phyloP scores from a whole-genome alignment of 129 eudicot species.

The Apium graveolens region DNA sequence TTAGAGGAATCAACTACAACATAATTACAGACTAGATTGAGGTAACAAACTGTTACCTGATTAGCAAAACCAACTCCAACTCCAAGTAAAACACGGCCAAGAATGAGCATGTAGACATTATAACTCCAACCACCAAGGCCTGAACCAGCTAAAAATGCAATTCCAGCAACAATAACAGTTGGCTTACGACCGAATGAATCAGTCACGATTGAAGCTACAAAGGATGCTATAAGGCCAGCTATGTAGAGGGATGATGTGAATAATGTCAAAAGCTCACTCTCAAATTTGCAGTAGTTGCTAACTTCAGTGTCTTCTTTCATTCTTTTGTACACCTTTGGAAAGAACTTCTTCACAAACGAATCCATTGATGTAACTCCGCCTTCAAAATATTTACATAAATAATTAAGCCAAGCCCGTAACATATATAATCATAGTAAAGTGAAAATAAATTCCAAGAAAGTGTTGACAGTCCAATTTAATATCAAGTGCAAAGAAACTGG shows the following conservation, averaged over 20 bases:
- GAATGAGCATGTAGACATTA: conserved; percentile 48
- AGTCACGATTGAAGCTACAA: conserved; percentile 48
- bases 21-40: neutral
- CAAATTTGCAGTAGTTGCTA: conserved; percentile 62
- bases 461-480: neutral
- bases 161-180: conserved; percentile 50
- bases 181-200: conserved; percentile 55
- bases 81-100: conserved; percentile 65
- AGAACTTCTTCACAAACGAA: conserved; percentile 45
- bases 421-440: neutral
- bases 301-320: conserved; percentile 33
- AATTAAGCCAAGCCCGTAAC: neutral
- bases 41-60: conserved; percentile 29
- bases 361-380: conserved; percentile 72
- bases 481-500: too few species aligned
- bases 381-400: conserved; percentile 8
- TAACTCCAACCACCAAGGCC: conserved; percentile 48
- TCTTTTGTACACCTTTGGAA: conserved; percentile 42
- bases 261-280: conserved; percentile 38
- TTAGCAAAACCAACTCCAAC: conserved; percentile 65
- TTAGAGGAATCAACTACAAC: neutral
- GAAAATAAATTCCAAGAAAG: neutral
- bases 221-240: conserved; percentile 48
- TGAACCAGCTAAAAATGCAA: conserved; percentile 46
- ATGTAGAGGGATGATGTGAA: conserved; percentile 50